Base-by-base conservation (phyloP, 108 stramenopile species). In the Stephanodiscus triporus region DNA sequence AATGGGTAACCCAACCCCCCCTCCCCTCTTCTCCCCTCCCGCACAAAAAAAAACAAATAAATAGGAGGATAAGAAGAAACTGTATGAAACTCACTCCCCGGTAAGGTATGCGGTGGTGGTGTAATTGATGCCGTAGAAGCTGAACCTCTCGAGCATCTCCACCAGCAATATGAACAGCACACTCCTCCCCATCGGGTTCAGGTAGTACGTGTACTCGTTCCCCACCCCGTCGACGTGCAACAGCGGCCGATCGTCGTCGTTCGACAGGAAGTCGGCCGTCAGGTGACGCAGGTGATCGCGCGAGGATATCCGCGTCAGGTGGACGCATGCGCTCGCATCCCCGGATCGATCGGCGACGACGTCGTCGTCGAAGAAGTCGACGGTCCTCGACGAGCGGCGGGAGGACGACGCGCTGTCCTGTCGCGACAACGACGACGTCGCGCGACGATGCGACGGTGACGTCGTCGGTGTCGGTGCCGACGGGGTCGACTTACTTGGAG, bases 91-190 rank as follows among this genome's bases (percentile, higher is more conserved):
- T 76, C 59, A 76, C 66, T 73, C 86, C 38, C 94, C 94, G 0
- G 91, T 95, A 48, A 95, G 74, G 76, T 87, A 95, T 0, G 88
- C 78, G 14, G 91, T 90, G 34, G 89, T 89, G 4, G 94, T 95
- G 70, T 89, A 95, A 65, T 90, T 87, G 29, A 95, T 83, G 38
- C 91, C 91, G 54, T 92, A 95, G 43, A 91, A 95, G 29, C 82
- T 68, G 69, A 95, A 91, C 66, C 94, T 83, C 57, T 95, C 94
- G 17, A 95, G 68, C 66, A 91, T 77, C 77, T 95, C 94, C 19
- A 95, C 84, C 2, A 93, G 22, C 50, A 95, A 69, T 50, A 95
- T 95, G 58, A 88, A 83, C 20, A 89, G 68, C 45, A 95, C 94
- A 19, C 84, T 82, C 55, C 80, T 86, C 0, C 38, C 76, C 87